phyloP scores from a whole-genome alignment of 176 grass and related monocot species.

The Rhynchospora tenuis region DNA sequence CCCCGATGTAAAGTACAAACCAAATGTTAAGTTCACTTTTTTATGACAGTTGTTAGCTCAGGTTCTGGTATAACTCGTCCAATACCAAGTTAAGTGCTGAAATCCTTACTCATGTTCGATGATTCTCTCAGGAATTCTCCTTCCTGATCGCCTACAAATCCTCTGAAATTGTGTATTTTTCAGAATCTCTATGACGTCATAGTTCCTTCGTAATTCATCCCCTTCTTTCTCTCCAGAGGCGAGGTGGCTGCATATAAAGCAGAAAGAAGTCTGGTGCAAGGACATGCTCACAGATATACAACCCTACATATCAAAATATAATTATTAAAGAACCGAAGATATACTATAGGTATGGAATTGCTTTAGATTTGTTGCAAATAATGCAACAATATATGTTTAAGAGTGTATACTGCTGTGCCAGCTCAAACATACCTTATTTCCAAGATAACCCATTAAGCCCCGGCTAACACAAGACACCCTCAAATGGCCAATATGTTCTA shows the following conservation, averaged over 20 bases:
- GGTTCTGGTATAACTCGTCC: background rate
- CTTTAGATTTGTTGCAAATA: background rate
- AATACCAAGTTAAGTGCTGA: background rate
- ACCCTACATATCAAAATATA: conserved; percentile 41
- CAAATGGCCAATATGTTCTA: conserved; percentile 71
- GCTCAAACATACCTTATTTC: conserved; percentile 64
- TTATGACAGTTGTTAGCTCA: background rate
- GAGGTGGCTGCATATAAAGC: conserved; percentile 87
- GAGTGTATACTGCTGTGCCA: background rate
- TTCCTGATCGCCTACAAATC: conserved; percentile 65
- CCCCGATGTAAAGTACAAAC: background rate
- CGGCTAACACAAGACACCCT: conserved; percentile 75
- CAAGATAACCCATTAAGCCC: conserved; percentile 86
- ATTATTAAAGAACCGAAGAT: background rate
- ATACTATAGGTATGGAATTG: background rate
- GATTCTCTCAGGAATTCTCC: conserved; percentile 69
- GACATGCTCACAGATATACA: conserved; percentile 95
- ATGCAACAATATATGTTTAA: conserved; percentile 7
- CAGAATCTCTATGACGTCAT: conserved; percentile 70
- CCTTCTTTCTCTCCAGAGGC: conserved; percentile 90
- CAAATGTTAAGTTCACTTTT: background rate
- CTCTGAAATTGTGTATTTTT: conserved; percentile 68
- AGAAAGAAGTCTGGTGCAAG: conserved; percentile 81
- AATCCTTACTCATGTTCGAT: conserved; percentile 82
- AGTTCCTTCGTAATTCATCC: conserved; percentile 76